These are phyloP conservation scores for Aspergillus wentii DNA, from an alignment of 495 filamentous ascomycete species.

Conservation along the genomic window DNA sequence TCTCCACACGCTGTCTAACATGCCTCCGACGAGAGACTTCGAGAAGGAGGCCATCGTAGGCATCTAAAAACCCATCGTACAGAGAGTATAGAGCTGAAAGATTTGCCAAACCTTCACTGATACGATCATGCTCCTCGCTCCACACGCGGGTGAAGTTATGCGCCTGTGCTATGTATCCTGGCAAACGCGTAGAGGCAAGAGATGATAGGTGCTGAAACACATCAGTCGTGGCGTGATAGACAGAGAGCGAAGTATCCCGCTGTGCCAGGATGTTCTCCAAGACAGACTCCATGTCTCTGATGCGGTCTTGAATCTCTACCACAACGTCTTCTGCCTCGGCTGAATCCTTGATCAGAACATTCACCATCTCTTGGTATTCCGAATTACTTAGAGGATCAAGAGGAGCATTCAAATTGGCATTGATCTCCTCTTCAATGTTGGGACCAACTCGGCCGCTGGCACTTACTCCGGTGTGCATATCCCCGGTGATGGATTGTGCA, in stretches of 20 bases:
- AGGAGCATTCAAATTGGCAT: conserved; percentile 43
- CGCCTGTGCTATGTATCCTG: conserved; percentile 63
- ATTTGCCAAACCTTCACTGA: conserved; percentile 63
- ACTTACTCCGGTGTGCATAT: conserved; percentile 57
- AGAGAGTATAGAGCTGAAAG: conserved; percentile 68
- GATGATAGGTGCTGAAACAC: conserved; percentile 64
- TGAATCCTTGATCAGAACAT: conserved; percentile 78
- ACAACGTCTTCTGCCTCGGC: conserved; percentile 87
- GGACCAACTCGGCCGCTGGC: conserved; percentile 42
- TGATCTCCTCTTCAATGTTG: conserved; percentile 55
- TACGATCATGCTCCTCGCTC: conserved; percentile 65
- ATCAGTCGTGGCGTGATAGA: conserved; percentile 46
- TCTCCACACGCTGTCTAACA: conserved; percentile 66
- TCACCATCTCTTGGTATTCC: conserved; percentile 78
- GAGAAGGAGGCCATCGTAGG: conserved; percentile 78
- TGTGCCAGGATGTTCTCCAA: conserved; percentile 52
- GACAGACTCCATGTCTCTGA: conserved; percentile 66
- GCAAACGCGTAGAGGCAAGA: conserved; percentile 56
- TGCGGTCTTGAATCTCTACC: conserved; percentile 70
- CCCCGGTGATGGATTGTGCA: conserved; percentile 51
- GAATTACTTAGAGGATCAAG: conserved; percentile 68
- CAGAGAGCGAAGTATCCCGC: conserved; percentile 43
- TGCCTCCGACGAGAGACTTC: conserved; percentile 72
- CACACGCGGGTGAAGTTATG: conserved; percentile 69
- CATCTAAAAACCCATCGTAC: conserved; percentile 77